These are phyloP conservation scores for Wickerhamiella musiphila DNA, from an alignment of 805 yeast species.

Conservation along the genomic window DNA sequence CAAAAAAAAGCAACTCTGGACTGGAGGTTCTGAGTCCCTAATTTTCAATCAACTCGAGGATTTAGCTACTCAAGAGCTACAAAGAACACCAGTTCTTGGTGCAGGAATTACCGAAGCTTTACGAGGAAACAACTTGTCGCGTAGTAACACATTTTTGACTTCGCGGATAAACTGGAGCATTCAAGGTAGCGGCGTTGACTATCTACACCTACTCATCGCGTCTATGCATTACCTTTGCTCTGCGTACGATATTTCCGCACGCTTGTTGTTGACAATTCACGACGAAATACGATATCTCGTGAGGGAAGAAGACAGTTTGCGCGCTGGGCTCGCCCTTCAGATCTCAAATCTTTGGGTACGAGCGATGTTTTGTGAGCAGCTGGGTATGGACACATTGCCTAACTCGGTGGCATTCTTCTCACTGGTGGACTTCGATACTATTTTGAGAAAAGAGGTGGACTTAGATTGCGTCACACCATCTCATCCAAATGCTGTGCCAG, in stretches of 20 bases:
- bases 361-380: constrained; percentile 82
- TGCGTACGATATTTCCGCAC: constrained; percentile 48
- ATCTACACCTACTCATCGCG: constrained; percentile 65
- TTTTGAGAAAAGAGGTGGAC: constrained; percentile 83
- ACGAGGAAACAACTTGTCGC: constrained; percentile 42
- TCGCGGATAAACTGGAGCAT: constrained; percentile 95
- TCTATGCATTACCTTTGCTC: constrained; percentile 72
- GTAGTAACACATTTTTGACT: constrained; percentile 49
- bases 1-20: constrained; percentile 20
- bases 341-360: constrained; percentile 90
- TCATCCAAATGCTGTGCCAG: constrained; percentile 47
- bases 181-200: constrained; percentile 96
- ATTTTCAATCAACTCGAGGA: constrained; percentile 77
- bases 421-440: constrained; percentile 77
- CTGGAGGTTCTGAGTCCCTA: constrained; percentile 89
- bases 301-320: constrained; percentile 53
- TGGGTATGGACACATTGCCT: constrained; percentile 80
- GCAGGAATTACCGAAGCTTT: constrained; percentile 86
- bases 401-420: constrained; percentile 93
- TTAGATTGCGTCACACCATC: constrained; percentile 87
- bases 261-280: constrained; percentile 78
- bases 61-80: constrained; percentile 65
- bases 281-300: constrained; percentile 82
- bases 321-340: constrained; percentile 70
- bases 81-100: constrained; percentile 81